Evolutionary conservation across 2,329 filamentous ascomycete species (phyloP).

Genomic region (Colletotrichum cereale): DNA sequence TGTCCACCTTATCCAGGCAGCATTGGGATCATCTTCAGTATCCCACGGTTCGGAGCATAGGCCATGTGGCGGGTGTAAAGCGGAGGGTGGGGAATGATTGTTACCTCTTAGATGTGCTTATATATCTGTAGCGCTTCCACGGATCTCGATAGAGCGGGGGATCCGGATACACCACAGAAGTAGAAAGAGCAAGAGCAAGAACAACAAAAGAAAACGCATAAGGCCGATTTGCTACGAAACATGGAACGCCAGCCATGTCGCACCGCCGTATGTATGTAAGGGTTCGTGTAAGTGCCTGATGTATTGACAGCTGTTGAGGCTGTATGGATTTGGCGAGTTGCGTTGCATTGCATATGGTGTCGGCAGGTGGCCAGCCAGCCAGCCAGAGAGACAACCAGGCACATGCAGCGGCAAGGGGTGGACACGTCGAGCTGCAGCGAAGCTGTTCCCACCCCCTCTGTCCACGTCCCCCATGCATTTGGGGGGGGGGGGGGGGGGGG

Average conservation of each 20-base stretch:
- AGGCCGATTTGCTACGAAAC: neutral
- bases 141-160: neutral
- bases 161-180: neutral
- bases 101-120: conserved; percentile 6
- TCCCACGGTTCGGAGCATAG: conserved; percentile 26
- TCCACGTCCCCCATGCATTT: neutral
- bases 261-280: neutral
- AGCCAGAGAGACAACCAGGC: neutral
- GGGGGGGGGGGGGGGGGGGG: no score
- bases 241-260: neutral
- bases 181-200: neutral
- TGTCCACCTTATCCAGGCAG: neutral
- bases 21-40: conserved; percentile 14
- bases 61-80: neutral
- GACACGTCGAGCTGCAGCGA: conserved; percentile 27
- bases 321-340: conserved; percentile 18
- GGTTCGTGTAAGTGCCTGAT: neutral
- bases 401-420: neutral
- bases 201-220: neutral
- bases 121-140: neutral
- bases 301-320: neutral
- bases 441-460: neutral
- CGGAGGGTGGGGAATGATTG: neutral
- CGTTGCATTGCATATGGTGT: conserved; percentile 24
- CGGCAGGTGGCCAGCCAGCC: neutral